Evolutionary conservation across 495 filamentous ascomycete genomes (phyloP), one percentile per base, ranked within the genome.

Genomic region (Usnea hakonensis): DNA sequence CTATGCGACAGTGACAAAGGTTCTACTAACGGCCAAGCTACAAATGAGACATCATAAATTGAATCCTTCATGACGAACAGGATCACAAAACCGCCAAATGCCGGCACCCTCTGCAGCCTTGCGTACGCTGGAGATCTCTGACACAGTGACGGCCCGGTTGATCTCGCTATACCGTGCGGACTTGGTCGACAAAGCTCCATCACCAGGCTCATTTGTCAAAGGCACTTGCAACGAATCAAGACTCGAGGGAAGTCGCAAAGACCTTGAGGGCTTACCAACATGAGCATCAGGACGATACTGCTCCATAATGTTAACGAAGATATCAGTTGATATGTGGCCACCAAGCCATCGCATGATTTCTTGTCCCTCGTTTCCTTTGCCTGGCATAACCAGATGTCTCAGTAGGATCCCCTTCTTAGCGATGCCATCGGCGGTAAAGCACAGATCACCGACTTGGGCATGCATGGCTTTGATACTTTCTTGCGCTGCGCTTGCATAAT

Each of bases 341-440:
- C 83, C 87, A 36, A 91, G 74, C 81, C 85, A 91, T 57, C 69
- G 74, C 76, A 91, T 84, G 63, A 91, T 91, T 65, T 83, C 73
- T 38, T 75, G 67, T 6, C 85, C 84, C 68, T 91, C 88, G 26
- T 81, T 79, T 65, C 85, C 86, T 69, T 80, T 80, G 0, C 87
- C 86, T 0, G 87, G 89, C 88, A 91, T 91, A 8, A 91, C 87
- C 1, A 93, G 76, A 74, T 91, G 88, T 38, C 89, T 75, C 2
- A 91, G 73, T 0, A 93, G 70, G 0, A 93, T 74, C 0, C 89
- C 89, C 60, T 78, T 86, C 72, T 87, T 87, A 7, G 88, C 88
- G 54, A 91, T 82, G 0, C 88, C 88, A 71, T 91, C 88, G 2
- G 78, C 76, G 0, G 88, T 89, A 68, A 93, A 91, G 70, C 81